Conservation (phyloP, 1,284 basidiomycete species). For the Chalciporus sp. region DNA sequence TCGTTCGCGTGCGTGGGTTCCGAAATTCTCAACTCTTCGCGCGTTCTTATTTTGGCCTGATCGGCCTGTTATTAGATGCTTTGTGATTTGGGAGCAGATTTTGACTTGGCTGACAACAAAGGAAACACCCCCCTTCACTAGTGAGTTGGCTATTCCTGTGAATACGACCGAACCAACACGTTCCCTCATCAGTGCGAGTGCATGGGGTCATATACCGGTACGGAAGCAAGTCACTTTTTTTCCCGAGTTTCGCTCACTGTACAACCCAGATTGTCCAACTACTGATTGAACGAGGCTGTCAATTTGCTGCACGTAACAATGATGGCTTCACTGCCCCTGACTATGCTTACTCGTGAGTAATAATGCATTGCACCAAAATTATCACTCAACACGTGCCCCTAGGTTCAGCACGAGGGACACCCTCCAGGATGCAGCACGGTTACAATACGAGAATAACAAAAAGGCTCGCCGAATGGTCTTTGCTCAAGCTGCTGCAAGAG, state of each 20-base stretch:
- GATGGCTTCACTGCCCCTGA: slow-evolving; percentile 91
- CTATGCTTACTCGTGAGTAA: slow-evolving; percentile 85
- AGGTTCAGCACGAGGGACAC: slow-evolving; percentile 73
- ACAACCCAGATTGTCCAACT: slow-evolving; percentile 73
- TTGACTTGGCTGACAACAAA: slow-evolving; percentile 85
- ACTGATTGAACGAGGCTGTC: slow-evolving; percentile 87
- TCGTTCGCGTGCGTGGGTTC: slow-evolving; percentile 68
- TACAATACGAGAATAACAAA: slow-evolving; percentile 77
- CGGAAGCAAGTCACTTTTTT: slow-evolving; percentile 16
- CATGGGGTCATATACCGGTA: slow-evolving; percentile 82
- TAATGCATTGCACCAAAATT: slow-evolving; percentile 4
- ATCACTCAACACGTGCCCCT: slow-evolving; percentile 15
- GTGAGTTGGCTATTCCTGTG: slow-evolving; percentile 47
- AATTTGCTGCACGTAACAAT: slow-evolving; percentile 80
- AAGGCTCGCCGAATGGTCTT: slow-evolving; percentile 67
- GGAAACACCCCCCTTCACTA: slow-evolving; percentile 94
- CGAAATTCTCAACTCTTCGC: slow-evolving; percentile 4
- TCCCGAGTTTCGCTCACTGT: slow-evolving; percentile 16
- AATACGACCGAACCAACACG: slow-evolving; percentile 12
- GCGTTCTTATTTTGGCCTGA: slow-evolving; percentile 23
- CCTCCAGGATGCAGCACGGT: slow-evolving; percentile 73
- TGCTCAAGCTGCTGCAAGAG: slow-evolving; percentile 66
- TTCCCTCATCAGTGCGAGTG: slow-evolving; percentile 62
- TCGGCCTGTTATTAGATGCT: slow-evolving; percentile 62
- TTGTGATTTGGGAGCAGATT: slow-evolving; percentile 85